These are phyloP conservation scores for Tylopilus sp. DNA, from an alignment of 1,284 basidiomycete genomes.

Conservation along the genomic window DNA sequence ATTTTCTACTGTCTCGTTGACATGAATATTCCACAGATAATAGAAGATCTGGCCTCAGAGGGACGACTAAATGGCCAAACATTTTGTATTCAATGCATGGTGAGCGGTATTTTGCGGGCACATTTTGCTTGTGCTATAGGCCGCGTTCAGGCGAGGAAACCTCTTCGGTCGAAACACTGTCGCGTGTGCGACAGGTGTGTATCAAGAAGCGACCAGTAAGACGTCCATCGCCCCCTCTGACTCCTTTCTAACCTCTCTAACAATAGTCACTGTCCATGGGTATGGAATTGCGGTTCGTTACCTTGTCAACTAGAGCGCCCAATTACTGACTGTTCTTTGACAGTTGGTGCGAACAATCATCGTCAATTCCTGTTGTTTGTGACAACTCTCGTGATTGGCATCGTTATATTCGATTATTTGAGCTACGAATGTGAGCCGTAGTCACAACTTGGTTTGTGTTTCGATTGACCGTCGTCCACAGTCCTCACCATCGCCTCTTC, in stretches of 20 bases:
- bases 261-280: conserved; percentile 92
- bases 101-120: conserved; percentile 28
- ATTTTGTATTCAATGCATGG: conserved; percentile 94
- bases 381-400: conserved; percentile 74
- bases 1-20: not conserved
- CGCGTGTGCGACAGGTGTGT: conserved; percentile 87
- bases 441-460: conserved; percentile 1
- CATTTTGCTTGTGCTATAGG: not conserved
- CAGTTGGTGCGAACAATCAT: conserved; percentile 93
- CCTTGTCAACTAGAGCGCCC: not conserved
- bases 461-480: conserved; percentile 22
- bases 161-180: conserved; percentile 93
- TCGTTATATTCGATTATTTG: conserved; percentile 78
- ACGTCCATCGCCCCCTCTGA: conserved; percentile 11
- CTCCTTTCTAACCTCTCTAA: conserved; percentile 7
- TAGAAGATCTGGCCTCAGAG: conserved; percentile 84
- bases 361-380: conserved; percentile 93
- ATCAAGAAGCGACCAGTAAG: conserved; percentile 87
- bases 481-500: conserved; percentile 48
- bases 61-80: conserved; percentile 90
- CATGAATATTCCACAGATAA: conserved; percentile 47
- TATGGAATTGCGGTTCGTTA: conserved; percentile 94
- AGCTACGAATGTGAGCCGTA: conserved; percentile 67
- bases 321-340: conserved; percentile 4
- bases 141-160: conserved; percentile 68